Conservation (phyloP, 1,284 basidiomycete genomes). For the Xerocomus amazonicus region DNA sequence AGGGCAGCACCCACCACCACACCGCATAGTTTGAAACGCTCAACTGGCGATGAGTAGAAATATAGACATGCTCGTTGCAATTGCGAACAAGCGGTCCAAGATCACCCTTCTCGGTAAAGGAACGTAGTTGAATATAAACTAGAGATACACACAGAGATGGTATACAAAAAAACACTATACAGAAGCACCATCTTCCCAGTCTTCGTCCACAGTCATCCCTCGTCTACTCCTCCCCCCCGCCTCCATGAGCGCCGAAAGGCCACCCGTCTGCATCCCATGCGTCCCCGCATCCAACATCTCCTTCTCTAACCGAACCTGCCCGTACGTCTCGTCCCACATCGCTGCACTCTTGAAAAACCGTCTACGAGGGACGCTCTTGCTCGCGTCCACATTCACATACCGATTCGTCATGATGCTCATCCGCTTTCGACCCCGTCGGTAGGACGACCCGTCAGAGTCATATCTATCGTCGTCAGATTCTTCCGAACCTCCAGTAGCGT, state of each 20-base stretch:
- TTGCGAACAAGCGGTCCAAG: neutral
- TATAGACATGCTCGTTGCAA: too few relatives aligned
- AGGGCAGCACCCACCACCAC: too few relatives aligned
- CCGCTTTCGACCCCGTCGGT: slow-evolving; percentile 44
- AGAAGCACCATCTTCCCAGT: slow-evolving; percentile 29
- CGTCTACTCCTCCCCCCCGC: slow-evolving; percentile 17
- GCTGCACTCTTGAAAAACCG: slow-evolving; percentile 57
- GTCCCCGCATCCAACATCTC: slow-evolving; percentile 21
- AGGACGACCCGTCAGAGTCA: slow-evolving; percentile 43
- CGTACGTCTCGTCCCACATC: slow-evolving; percentile 38
- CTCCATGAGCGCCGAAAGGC: slow-evolving; percentile 27
- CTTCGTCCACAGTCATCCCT: slow-evolving; percentile 24
- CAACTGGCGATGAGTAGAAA: too few relatives aligned
- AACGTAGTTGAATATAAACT: too few relatives aligned
- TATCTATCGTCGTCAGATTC: slow-evolving; percentile 53
- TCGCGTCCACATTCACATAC: slow-evolving; percentile 41
- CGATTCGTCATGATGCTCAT: slow-evolving; percentile 68
- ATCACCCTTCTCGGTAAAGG: too few relatives aligned
- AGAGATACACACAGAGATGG: neutral
- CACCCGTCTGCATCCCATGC: slow-evolving; percentile 11
- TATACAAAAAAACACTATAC: slow-evolving; percentile 8
- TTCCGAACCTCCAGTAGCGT: slow-evolving; percentile 42
- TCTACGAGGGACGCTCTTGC: slow-evolving; percentile 33
- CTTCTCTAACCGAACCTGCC: slow-evolving; percentile 23
- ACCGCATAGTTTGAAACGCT: too few relatives aligned